Percentiles rank a stretch among this genome's conserved stretches.
Conservation (phyloP, 371 early-diverging fungal genomes). For the Mortierella sp. region DNA sequence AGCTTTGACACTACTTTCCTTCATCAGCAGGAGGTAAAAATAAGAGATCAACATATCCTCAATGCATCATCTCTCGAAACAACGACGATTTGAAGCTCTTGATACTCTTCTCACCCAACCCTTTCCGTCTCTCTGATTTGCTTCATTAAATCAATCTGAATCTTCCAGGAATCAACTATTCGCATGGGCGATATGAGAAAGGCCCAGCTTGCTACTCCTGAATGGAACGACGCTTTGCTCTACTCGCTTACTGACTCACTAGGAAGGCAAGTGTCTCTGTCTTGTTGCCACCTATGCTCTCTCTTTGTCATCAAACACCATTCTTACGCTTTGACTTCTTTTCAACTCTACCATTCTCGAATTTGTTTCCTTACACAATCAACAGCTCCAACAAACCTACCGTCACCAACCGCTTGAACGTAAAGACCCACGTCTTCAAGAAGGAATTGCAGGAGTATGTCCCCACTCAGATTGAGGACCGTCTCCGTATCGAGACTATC, state of each 20-base stretch:
- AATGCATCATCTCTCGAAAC: not conserved
- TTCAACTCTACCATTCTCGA: not conserved
- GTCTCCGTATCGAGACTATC: slow-evolving; percentile 49
- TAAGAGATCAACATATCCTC: not conserved
- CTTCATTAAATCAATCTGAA: not conserved
- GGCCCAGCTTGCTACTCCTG: slow-evolving; percentile 35
- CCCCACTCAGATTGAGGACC: slow-evolving; percentile 34
- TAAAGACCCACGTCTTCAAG: slow-evolving; percentile 44
- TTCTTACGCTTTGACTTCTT: too few species aligned
- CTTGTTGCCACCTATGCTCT: not conserved
- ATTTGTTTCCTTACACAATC: too few species aligned
- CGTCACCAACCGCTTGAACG: slow-evolving; percentile 24
- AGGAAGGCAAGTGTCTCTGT: slow-evolving; percentile 36
- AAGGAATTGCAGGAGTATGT: slow-evolving; percentile 50
- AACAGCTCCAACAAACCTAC: not conserved
- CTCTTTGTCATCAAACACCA: not conserved
- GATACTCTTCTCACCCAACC: not conserved
- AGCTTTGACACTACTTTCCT: slow-evolving; percentile 46
- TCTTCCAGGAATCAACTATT: slow-evolving; percentile 29
- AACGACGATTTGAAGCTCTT: too few species aligned
- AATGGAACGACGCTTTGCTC: slow-evolving; percentile 32
- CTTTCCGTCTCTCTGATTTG: not conserved
- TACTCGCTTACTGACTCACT: slow-evolving; percentile 32
- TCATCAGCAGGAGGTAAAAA: slow-evolving; percentile 41
- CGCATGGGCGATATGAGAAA: slow-evolving; percentile 29